Evolutionary conservation across 768 basidiomycete species (phyloP), one percentile per base, ranked within the genome.

Genomic region (Mycena belliarum): DNA sequence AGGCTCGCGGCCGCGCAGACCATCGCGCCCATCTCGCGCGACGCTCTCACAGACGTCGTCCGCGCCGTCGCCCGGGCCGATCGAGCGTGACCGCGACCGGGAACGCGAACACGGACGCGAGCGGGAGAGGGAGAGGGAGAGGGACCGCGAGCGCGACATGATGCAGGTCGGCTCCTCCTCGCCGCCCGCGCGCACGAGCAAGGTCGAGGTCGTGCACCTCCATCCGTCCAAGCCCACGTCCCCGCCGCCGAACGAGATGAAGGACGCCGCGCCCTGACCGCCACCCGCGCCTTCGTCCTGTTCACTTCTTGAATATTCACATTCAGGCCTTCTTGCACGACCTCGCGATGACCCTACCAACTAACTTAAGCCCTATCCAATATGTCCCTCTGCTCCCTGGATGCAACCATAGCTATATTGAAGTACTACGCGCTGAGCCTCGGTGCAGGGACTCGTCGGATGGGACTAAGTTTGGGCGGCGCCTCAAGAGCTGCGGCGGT

Each of bases 11-110:
- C 76, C 7, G 67, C 64, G 20, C 59, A 60, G 21, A 56, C 56
- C 32, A 56, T 56, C 33, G 33, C 59, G 15, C 62, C 76, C 20
- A 82, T 88, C 42, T 78, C 85, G 1, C 59, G 80, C 85, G 23
- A 88, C 87, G 8, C 72, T 90, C 23, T 84, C 87, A 7, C 85
- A 87, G 3, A 69, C 81, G 7, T 84, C 85, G 14, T 80, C 80
- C 6, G 79, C 79, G 16, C 79, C 82, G 16, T 84, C 84, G 14
- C 83, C 85, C 10, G 68, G 70, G n/a, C 64, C 35, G 62, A 68
- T 20, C 1, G 55, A 57, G 10, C 60, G 55, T n/a, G 74, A 75
- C 15, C 49, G 52, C 29, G 73, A 75, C 25, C 65, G 74, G 11
- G 73, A 75, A 65, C 55, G 33, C 8, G 63, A 57, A 0, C 45